A percentile compares a stretch with the other conserved stretches of the same genome.
Conservation (phyloP, 805 yeast species). For the Candida peoriensis region DNA sequence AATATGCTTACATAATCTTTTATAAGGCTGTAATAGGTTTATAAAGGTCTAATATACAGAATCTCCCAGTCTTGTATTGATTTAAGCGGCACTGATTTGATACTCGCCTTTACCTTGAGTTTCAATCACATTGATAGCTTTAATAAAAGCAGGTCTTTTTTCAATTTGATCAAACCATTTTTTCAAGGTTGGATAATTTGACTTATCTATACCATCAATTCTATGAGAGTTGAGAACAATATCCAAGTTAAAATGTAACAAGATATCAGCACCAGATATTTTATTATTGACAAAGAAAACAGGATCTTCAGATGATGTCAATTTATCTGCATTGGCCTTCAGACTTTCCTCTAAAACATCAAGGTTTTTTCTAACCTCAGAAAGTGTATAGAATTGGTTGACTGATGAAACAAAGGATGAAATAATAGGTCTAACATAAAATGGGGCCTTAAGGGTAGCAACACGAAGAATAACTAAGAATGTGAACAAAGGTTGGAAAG, state of each 20-base stretch:
- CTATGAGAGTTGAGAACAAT: constrained; percentile 21
- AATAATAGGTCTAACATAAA: constrained; percentile 41
- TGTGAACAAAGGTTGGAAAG: constrained; percentile 46
- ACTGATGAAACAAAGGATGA: constrained; percentile 39
- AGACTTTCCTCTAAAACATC: constrained; percentile 37
- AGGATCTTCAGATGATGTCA: constrained; percentile 1
- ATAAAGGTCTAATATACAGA: too few relatives aligned
- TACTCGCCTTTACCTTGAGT: constrained; percentile 2
- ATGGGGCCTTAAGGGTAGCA: constrained; percentile 38
- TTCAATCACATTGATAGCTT: constrained; percentile 42
- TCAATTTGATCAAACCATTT: constrained; percentile 24
- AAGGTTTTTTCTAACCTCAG: constrained; percentile 38
- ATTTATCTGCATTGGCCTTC: constrained; percentile 22
- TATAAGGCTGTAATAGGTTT: too few relatives aligned
- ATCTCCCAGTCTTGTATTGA: too few relatives aligned
- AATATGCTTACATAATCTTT: too few relatives aligned
- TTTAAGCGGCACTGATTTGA: too few relatives aligned
- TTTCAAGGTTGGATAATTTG: constrained; percentile 24
- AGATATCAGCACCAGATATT: constrained; percentile 54
- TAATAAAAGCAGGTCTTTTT: constrained; percentile 20
- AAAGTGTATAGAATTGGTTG: constrained; percentile 42
- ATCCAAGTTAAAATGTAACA: constrained; percentile 37
- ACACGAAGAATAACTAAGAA: constrained; percentile 33
- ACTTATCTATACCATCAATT: constrained; percentile 5
- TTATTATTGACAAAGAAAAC: constrained; percentile 43